Base-by-base conservation (phyloP, 345 rosid genomes). In the Linum tenue region DNA sequence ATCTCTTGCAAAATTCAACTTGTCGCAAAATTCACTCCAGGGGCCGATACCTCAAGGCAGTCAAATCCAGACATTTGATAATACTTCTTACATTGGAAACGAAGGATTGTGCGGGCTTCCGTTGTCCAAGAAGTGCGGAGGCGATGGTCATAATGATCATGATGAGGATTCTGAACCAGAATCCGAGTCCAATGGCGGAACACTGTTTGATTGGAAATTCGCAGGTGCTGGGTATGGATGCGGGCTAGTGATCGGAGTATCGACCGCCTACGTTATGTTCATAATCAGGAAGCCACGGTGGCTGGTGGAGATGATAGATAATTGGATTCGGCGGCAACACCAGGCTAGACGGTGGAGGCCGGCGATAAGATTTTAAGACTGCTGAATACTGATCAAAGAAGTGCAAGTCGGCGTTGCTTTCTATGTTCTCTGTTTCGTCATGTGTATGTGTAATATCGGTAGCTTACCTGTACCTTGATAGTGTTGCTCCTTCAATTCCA, bases 101-200 rank as follows among this genome's bases (percentile, higher is more conserved):
- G 0, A 1, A 5, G 79, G 79, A 4, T 57, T 75, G n/a, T 67
- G 75, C 0, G 77, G 2, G 31, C 31, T 1, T 22, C 31, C 31
- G 0, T 22, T 22, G 31, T 0, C 1, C 31, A 22, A 22, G 31
- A 9, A 12, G 5, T 70, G 77, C 17, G 15, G 57, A 7, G 36
- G n/a, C n/a, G n/a, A n/a, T n/a, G n/a, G n/a, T n/a, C n/a, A n/a
- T n/a, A n/a, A n/a, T 2, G 43, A 44, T 12, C 39, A 59, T 22
- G 31, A 0, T 22, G 31, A 31, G 35, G 10, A 6, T 5, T 11
- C 31, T 7, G 39, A 7, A 11, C 62, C 9, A 1, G 12, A 2
- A 22, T 17, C 62, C 16, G 7, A 12, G 10, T 7, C 37, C 11
- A 8, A 59, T 4, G n/a, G n/a, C n/a, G 37, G 1, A 7, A 38